A percentile compares a stretch with the other conserved stretches of the same genome.
Conservation (phyloP, 176 grass and related monocot genomes). For the Cocos nucifera region DNA sequence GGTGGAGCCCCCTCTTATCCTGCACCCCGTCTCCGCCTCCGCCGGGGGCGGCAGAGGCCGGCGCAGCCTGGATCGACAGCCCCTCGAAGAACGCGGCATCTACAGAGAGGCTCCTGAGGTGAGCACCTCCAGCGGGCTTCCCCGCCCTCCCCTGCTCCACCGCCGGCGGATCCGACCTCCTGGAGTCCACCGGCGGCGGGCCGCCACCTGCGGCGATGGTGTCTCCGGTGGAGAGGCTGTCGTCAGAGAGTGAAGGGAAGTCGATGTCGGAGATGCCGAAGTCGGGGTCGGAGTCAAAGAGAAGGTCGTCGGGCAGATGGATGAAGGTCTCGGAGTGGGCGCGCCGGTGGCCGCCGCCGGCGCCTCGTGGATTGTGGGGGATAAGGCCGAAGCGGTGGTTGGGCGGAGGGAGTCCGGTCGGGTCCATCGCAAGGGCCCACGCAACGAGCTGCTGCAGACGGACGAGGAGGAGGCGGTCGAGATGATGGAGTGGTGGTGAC, state of each 20-base stretch:
- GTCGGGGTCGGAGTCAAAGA: slow-evolving; percentile 68
- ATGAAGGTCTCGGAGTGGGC: slow-evolving; percentile 87
- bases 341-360: slow-evolving; percentile 44
- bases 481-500: too few relatives aligned
- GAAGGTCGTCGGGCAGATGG: slow-evolving; percentile 71
- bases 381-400: slow-evolving; percentile 6
- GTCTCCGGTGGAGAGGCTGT: slow-evolving; percentile 26
- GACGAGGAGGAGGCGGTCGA: too few relatives aligned
- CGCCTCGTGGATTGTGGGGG: slow-evolving; percentile 2
- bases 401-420: slow-evolving; percentile 11
- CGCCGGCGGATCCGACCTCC: neutral
- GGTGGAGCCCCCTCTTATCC: slow-evolving; percentile 25
- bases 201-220: slow-evolving; percentile 12
- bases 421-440: too few relatives aligned
- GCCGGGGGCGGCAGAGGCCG: neutral
- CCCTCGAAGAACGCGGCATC: slow-evolving; percentile 89
- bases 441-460: too few relatives aligned
- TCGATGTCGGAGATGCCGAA: slow-evolving; percentile 90
- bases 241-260: slow-evolving; percentile 91
- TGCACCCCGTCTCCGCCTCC: slow-evolving; percentile 16
- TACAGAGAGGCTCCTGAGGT: slow-evolving; percentile 72
- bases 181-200: slow-evolving; percentile 8
- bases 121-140: slow-evolving; percentile 23
- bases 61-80: slow-evolving; percentile 40
- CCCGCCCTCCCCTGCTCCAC: slow-evolving; percentile 4